Percentiles rank a stretch among this genome's conserved stretches.
These are phyloP conservation scores for Anethum foeniculum DNA, from an alignment of 140 eudicot species.

Conservation along the genomic window DNA sequence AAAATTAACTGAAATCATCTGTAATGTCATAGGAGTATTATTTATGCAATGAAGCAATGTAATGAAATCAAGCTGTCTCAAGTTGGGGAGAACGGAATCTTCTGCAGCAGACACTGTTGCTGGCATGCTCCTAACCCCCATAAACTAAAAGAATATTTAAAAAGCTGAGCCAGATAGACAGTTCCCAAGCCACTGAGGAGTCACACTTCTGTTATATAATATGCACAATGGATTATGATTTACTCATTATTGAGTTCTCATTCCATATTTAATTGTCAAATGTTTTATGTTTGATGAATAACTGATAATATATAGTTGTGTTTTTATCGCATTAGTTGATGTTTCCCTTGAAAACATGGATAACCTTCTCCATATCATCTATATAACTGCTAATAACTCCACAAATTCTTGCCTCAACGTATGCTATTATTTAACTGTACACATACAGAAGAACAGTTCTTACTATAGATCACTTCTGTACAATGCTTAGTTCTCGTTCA, in stretches of 20 bases:
- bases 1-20: not conserved
- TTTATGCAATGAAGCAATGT: not conserved
- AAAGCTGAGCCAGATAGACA: not conserved
- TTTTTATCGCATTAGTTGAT: not conserved
- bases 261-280: not conserved
- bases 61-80: slow-evolving; percentile 19
- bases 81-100: slow-evolving; percentile 11
- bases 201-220: not conserved
- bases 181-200: not conserved
- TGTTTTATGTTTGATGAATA: not conserved
- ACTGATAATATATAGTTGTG: not conserved
- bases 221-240: not conserved
- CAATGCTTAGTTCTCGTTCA: not conserved
- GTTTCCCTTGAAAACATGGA: not conserved
- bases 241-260: not conserved
- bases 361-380: not conserved
- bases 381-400: not conserved
- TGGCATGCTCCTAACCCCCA: slow-evolving; percentile 8
- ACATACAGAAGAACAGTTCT: not conserved
- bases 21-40: not conserved
- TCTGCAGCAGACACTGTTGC: not conserved
- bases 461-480: not conserved
- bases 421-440: not conserved
- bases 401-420: not conserved
- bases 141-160: not conserved